Conservation (phyloP, 768 basidiomycete species). For the Epithele typhae region DNA sequence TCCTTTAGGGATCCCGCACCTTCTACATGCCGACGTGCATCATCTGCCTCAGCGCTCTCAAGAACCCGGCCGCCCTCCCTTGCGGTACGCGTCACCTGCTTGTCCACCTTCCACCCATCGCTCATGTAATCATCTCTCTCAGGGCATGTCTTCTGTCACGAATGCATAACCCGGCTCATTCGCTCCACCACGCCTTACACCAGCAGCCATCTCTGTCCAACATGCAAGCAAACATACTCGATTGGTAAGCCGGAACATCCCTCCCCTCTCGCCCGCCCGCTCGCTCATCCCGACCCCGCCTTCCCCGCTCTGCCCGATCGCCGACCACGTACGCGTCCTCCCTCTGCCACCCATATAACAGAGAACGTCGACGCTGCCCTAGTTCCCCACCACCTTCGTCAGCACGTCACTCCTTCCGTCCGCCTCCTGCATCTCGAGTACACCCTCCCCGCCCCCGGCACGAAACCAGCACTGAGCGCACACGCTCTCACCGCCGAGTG, state of each 20-base stretch:
- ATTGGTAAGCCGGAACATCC: constrained; percentile 42
- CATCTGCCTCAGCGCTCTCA: constrained; percentile 55
- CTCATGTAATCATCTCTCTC: neutral
- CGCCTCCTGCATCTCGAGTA: constrained; percentile 52
- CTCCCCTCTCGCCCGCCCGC: neutral
- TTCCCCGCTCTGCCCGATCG: neutral
- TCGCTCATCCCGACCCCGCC: neutral
- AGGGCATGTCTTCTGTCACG: constrained; percentile 67
- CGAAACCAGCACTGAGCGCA: neutral
- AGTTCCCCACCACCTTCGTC: constrained; percentile 56
- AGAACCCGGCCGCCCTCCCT: constrained; percentile 53
- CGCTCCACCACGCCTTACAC: constrained; percentile 43
- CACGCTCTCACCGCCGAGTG: constrained; percentile 11
- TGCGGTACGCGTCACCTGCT: constrained; percentile 44
- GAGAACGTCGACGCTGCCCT: constrained; percentile 46
- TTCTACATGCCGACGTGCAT: constrained; percentile 46
- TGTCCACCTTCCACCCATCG: neutral
- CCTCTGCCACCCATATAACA: constrained; percentile 1
- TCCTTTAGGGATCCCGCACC: neutral
- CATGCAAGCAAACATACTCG: constrained; percentile 51
- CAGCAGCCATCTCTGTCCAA: constrained; percentile 50
- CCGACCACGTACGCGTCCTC: neutral
- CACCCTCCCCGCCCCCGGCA: constrained; percentile 10
- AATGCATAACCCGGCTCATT: constrained; percentile 50
- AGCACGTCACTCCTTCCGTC: constrained; percentile 52